Conservation (phyloP, 345 rosid species). For the Brassica carinata region DNA sequence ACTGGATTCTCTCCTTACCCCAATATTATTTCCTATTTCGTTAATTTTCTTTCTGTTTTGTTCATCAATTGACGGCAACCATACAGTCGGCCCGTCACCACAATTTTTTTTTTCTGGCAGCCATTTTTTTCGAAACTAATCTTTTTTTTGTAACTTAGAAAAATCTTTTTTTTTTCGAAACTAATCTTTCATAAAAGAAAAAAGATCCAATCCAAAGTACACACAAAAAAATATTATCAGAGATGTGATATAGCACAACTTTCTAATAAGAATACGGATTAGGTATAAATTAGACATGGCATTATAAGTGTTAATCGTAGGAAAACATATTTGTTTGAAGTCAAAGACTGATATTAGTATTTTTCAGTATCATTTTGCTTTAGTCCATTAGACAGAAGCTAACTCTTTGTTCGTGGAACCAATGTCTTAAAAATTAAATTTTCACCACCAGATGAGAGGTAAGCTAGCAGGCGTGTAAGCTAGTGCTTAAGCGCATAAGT, state of each 20-base stretch:
- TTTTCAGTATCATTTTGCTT: neutral
- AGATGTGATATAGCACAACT: neutral
- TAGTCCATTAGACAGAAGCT: neutral
- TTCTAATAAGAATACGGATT: neutral
- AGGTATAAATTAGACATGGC: neutral
- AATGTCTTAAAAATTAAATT: neutral
- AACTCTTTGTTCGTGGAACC: neutral
- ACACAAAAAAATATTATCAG: neutral
- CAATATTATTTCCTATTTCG: constrained; percentile 37
- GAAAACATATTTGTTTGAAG: neutral
- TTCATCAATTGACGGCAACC: constrained; percentile 34
- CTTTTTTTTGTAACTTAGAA: too few species aligned
- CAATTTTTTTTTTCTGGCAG: constrained; percentile 14
- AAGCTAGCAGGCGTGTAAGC: neutral
- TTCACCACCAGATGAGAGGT: neutral
- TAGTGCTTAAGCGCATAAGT: neutral
- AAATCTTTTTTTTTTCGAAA: too few species aligned
- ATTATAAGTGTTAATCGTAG: neutral
- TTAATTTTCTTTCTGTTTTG: constrained; percentile 28
- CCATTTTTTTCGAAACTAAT: neutral
- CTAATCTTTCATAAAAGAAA: neutral
- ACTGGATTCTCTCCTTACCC: constrained; percentile 18
- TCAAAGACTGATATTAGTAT: neutral
- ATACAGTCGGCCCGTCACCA: constrained; percentile 22
- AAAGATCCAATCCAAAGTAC: constrained; percentile 3